Percentiles rank a stretch among this genome's conserved stretches.
Conservation (phyloP, 257 asterid species). For the Primulina huaijiensis region DNA sequence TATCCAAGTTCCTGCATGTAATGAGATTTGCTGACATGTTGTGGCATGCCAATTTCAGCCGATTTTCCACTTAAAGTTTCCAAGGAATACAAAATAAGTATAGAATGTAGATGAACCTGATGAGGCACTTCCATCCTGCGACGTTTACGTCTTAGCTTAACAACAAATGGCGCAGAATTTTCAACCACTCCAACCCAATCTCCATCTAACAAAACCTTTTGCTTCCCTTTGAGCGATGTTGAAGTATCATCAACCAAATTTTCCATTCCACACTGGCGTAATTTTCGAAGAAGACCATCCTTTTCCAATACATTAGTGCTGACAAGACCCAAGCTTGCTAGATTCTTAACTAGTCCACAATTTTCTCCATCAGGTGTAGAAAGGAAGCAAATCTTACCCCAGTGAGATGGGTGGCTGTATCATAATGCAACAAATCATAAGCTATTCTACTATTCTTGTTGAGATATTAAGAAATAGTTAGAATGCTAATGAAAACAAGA, state of each 20-base stretch:
- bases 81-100: conserved; percentile 23
- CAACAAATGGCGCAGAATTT: conserved; percentile 64
- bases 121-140: conserved; percentile 58
- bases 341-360: conserved; percentile 91
- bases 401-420: conserved; percentile 91
- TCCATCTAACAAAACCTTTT: conserved; percentile 77
- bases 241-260: conserved; percentile 52
- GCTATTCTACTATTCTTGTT: conserved; percentile 21
- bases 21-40: background rate
- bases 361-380: conserved; percentile 98
- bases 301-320: conserved; percentile 53
- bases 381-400: conserved; percentile 94
- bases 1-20: background rate
- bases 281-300: conserved; percentile 39
- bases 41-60: background rate
- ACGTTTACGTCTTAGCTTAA: conserved; percentile 66
- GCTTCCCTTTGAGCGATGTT: conserved; percentile 41
- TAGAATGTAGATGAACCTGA: conserved; percentile 49
- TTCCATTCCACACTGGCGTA: conserved; percentile 73
- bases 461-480: background rate
- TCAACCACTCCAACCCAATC: conserved; percentile 84
- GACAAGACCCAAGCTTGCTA: conserved; percentile 84
- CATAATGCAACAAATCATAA: conserved; percentile 27
- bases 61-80: conserved; percentile 18
- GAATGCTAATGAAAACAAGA: conserved; percentile 12